Conservation (phyloP, 1,284 basidiomycete species). For the Pterulicium gracile region DNA sequence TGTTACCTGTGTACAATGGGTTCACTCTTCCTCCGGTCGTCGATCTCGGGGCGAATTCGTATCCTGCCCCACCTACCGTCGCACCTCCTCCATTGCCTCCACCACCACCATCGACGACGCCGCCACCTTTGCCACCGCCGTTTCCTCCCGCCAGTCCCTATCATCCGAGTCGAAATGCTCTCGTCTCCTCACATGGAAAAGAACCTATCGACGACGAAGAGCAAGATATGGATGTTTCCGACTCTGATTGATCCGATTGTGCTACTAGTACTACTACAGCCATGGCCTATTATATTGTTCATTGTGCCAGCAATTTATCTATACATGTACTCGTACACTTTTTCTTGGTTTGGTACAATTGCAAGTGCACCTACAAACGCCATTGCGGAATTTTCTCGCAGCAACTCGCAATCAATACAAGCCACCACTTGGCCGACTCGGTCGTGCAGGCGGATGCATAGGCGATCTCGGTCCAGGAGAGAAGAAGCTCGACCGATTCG, state of each 20-base stretch:
- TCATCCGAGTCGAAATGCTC: not conserved
- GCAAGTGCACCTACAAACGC: too few relatives aligned
- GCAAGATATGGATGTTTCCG: slow-evolving; percentile 15
- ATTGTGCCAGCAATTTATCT: not conserved
- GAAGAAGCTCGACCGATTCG: not conserved
- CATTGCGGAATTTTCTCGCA: too few relatives aligned
- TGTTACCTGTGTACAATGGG: slow-evolving; percentile 44
- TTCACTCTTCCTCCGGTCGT: slow-evolving; percentile 23
- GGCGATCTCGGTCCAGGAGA: not conserved
- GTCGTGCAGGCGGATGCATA: not conserved
- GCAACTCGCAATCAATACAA: not conserved
- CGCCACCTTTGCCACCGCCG: slow-evolving; percentile 9
- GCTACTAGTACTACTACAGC: too few relatives aligned
- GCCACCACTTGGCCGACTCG: not conserved
- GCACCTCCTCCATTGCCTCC: slow-evolving; percentile 11
- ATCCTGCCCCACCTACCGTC: slow-evolving; percentile 13
- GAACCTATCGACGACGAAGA: slow-evolving; percentile 6
- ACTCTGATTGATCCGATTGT: too few relatives aligned
- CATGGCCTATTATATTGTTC: too few relatives aligned
- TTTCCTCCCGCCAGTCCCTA: not conserved
- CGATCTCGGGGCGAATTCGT: slow-evolving; percentile 12
- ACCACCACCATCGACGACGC: slow-evolving; percentile 13
- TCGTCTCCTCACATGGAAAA: not conserved
- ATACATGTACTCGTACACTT: too few relatives aligned
- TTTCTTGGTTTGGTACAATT: too few relatives aligned